Base-by-base conservation (phyloP, 768 basidiomycete genomes). In the Tricholoma terreum region DNA sequence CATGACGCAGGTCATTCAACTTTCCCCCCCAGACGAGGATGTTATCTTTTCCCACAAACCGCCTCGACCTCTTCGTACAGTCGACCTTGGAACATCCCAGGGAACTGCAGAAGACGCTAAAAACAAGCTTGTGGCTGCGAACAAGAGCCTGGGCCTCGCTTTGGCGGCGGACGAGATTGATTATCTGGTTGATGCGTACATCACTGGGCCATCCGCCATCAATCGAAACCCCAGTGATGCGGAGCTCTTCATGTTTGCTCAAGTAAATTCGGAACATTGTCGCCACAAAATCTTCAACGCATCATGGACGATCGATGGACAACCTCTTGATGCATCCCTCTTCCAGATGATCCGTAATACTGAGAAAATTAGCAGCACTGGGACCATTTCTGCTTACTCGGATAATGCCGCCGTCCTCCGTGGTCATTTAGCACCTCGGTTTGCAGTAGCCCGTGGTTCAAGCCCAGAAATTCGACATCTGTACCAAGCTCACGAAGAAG, bases 261-360 rank as follows among this genome's bases (percentile, higher is more conserved):
- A 99, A 69, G 96, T 99, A 70, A 99, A 99, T 75, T 98, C 95
- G n/a, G 97, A 99, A 71, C 97, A 98, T 68, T 99, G 97, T 71
- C 83, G 97, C 33, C 97, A 99, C 80, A 99, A 99, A 75, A 98
- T 98, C 63, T 99, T 98, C 80, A 99, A 99, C 69, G 95, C 97
- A 0, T 82, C 90, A 14, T 99, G 97, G 97, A 91, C 85, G 10
- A 84, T 99, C 62, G 90, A 98, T 65, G 88, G 80, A 2, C 65
- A 77, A 38, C 65, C 77, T 10, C 77, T 84, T 64, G 82, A 89
- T 56, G 75, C 77, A 45, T 91, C 92, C 4, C 83, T 98, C 19
- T 99, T 99, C 75, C 84, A 89, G 63, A 98, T 99, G 95, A 98
- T 99, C 63, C 82, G 92, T 49, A 97, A 98, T 71, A 98, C 96